phyloP scores from a whole-genome alignment of 2,329 filamentous ascomycete species.

The Botryotinia narcissicola region DNA sequence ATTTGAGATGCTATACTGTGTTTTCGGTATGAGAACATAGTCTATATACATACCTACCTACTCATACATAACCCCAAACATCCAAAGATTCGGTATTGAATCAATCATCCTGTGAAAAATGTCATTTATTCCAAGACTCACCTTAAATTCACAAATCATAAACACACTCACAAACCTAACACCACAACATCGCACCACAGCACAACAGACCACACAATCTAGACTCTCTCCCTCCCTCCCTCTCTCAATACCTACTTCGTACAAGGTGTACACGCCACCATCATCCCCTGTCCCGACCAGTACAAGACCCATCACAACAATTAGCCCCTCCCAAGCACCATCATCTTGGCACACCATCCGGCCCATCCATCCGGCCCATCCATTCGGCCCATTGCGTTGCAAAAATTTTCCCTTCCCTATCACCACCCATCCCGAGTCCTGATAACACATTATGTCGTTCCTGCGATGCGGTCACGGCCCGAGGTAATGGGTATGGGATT shows the following conservation, averaged over 20 bases:
- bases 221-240: neutral
- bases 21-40: neutral
- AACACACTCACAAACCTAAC: neutral
- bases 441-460: neutral
- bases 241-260: neutral
- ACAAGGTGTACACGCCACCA: neutral
- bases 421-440: neutral
- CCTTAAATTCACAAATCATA: neutral
- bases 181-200: neutral
- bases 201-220: neutral
- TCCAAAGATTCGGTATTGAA: neutral
- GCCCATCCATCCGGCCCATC: neutral
- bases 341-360: neutral
- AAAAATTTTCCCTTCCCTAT: neutral
- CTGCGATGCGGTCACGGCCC: neutral
- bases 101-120: neutral
- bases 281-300: neutral
- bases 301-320: neutral
- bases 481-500: neutral
- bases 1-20: neutral
- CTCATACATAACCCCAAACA: rapidly evolving
- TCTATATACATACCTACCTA: no score
- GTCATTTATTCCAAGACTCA: neutral
- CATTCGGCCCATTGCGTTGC: neutral
- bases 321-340: neutral